Evolutionary conservation across 1,284 basidiomycete genomes (phyloP).

Genomic region (Tilletia walkeri): DNA sequence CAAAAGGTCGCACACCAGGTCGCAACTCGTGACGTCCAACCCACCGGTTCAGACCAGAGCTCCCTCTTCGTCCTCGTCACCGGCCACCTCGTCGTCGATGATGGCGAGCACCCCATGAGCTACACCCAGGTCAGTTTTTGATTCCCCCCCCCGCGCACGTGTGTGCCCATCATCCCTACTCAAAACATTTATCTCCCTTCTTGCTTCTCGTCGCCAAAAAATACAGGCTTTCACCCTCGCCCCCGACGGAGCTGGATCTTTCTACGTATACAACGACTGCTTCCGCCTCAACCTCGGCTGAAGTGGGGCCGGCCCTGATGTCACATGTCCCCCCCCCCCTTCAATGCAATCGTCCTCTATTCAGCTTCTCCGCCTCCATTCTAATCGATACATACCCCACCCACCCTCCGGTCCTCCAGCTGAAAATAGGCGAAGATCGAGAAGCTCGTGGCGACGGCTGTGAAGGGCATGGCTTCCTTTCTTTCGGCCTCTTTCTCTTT

Average conservation of each 20-base stretch:
- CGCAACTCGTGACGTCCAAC: slow-evolving; percentile 83
- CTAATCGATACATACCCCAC: too few species aligned
- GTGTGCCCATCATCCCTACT: background rate
- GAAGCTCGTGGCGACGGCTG: too few species aligned
- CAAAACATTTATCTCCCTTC: slow-evolving; percentile 37
- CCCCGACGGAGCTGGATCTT: slow-evolving; percentile 68
- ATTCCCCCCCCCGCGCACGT: slow-evolving; percentile 19
- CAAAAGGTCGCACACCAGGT: slow-evolving; percentile 77
- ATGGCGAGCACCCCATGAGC: slow-evolving; percentile 27
- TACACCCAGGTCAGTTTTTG: slow-evolving; percentile 17
- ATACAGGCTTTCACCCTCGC: slow-evolving; percentile 75
- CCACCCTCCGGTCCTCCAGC: too few species aligned
- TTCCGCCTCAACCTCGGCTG: slow-evolving; percentile 31
- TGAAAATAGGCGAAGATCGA: too few species aligned
- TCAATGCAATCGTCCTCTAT: too few species aligned
- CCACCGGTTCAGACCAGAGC: slow-evolving; percentile 66
- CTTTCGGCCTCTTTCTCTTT: too few species aligned
- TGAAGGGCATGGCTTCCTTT: too few species aligned
- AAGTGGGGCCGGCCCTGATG: background rate
- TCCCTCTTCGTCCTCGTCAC: slow-evolving; percentile 84
- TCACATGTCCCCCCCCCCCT: too few species aligned
- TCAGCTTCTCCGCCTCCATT: too few species aligned
- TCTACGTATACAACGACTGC: slow-evolving; percentile 71
- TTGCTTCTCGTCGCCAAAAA: slow-evolving; percentile 57
- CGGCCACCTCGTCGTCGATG: slow-evolving; percentile 58